These are phyloP conservation scores for Kuraishia hungarica DNA, from an alignment of 805 yeast genomes.

Conservation along the genomic window DNA sequence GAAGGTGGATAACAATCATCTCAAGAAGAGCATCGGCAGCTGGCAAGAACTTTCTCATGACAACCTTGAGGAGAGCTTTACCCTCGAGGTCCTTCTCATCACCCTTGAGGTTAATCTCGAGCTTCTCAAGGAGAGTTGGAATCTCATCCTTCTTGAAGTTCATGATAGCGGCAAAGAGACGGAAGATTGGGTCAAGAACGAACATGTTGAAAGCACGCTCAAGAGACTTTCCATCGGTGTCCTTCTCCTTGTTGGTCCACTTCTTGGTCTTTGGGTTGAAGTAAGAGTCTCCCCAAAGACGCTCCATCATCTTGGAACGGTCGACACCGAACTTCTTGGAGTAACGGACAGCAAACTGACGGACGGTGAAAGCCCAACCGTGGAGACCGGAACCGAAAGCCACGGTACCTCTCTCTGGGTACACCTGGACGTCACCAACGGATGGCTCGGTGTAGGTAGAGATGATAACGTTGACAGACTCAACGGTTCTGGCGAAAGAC, in stretches of 20 bases:
- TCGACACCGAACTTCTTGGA: slow-evolving; percentile 99
- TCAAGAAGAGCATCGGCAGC: slow-evolving; percentile 99
- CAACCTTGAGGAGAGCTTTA: slow-evolving; percentile 95
- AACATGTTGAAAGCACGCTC: slow-evolving; percentile 99
- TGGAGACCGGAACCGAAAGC: slow-evolving; percentile 99
- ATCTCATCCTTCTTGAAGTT: slow-evolving; percentile 98
- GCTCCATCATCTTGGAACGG: slow-evolving; percentile 95
- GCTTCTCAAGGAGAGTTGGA: slow-evolving; percentile 84
- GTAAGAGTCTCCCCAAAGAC: slow-evolving; percentile 99
- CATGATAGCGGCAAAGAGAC: slow-evolving; percentile 91
- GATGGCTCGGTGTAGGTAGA: slow-evolving; percentile 87
- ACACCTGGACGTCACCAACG: slow-evolving; percentile 95
- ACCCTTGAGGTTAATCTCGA: slow-evolving; percentile 87
- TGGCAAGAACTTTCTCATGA: slow-evolving; percentile 99
- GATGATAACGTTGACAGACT: slow-evolving; percentile 97
- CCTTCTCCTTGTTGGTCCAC: slow-evolving; percentile 95
- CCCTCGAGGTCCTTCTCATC: slow-evolving; percentile 98
- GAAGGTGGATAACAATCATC: slow-evolving; percentile 97
- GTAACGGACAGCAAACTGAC: slow-evolving; percentile 97
- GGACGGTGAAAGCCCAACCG: slow-evolving; percentile 99
- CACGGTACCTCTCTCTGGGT: slow-evolving; percentile 98
- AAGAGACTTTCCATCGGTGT: slow-evolving; percentile 88
- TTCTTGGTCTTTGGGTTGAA: slow-evolving; percentile 99
- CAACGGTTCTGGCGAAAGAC: slow-evolving; percentile 97
- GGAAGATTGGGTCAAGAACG: slow-evolving; percentile 97